Percentiles rank a stretch among this genome's conserved stretches.
These are phyloP conservation scores for Neurospora crassa DNA, from an alignment of 2,329 filamentous ascomycete species.

Conservation along the genomic window DNA sequence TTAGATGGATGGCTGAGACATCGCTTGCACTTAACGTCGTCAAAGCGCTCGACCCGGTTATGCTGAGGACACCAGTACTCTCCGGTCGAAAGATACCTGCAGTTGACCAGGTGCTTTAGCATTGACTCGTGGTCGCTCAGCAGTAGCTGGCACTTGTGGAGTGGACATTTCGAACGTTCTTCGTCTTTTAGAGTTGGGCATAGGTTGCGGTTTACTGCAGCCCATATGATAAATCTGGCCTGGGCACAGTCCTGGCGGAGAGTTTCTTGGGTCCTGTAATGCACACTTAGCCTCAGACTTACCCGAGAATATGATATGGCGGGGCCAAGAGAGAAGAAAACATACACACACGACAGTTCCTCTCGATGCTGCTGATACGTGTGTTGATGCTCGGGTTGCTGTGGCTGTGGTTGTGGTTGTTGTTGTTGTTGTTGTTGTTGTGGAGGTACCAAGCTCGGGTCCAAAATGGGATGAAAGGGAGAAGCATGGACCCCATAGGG, in stretches of 20 bases:
- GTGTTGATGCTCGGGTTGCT: constrained; percentile 1
- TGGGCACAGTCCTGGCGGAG: constrained; percentile 40
- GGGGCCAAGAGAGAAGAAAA: background rate
- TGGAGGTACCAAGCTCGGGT: constrained; percentile 4
- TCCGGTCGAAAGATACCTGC: constrained; percentile 36
- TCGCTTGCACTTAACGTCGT: constrained; percentile 40
- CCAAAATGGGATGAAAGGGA: constrained; percentile 8
- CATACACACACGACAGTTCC: constrained; percentile 22
- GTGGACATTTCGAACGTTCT: constrained; percentile 41
- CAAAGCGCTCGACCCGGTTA: constrained; percentile 40
- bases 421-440: constrained; percentile 1
- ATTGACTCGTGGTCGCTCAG: constrained; percentile 44
- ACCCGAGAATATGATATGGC: background rate
- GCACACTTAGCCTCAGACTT: constrained; percentile 10
- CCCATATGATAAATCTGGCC: constrained; percentile 47
- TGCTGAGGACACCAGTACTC: constrained; percentile 50
- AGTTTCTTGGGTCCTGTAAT: constrained; percentile 32
- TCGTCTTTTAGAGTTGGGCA: constrained; percentile 35
- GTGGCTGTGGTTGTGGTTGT: constrained; percentile 1
- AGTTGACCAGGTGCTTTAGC: constrained; percentile 42
- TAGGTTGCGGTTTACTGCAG: constrained; percentile 43
- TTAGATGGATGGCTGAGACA: constrained; percentile 42
- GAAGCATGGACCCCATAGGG: constrained; percentile 6
- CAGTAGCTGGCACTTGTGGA: constrained; percentile 39
- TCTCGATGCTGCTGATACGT: background rate